Evolutionary conservation across 169 alveolate species (phyloP).

Genomic region (Plasmodium vivax): DNA sequence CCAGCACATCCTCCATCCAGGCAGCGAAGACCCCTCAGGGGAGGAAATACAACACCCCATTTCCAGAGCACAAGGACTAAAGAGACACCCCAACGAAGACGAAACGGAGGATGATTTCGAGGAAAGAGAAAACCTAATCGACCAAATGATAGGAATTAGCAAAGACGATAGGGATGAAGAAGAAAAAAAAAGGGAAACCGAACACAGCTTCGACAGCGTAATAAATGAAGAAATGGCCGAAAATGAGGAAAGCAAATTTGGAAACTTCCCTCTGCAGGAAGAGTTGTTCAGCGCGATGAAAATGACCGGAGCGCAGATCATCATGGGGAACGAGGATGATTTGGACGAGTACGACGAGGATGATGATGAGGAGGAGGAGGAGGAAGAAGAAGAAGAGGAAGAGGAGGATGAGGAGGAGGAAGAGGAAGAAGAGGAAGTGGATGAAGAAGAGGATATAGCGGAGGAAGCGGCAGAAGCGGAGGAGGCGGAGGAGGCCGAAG

Average conservation of each 20-base stretch:
- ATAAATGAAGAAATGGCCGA: constrained; percentile 6
- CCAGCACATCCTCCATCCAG: not conserved
- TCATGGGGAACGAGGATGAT: constrained; percentile 5
- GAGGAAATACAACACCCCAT: not conserved
- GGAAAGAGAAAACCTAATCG: not conserved
- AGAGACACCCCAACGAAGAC: not conserved
- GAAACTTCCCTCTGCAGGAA: not conserved
- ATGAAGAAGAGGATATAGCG: not conserved
- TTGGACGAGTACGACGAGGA: constrained; percentile 21
- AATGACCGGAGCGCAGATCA: not conserved
- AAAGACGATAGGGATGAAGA: not conserved
- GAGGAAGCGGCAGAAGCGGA: too few relatives aligned
- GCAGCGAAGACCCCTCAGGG: not conserved
- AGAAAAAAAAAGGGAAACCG: not conserved
- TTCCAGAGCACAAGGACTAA: not conserved
- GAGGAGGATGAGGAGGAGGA: constrained; percentile 11
- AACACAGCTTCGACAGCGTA: not conserved
- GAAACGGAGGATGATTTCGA: not conserved
- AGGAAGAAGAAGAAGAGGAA: constrained; percentile 17
- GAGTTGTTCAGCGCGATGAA: not conserved
- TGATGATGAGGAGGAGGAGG: constrained; percentile 9
- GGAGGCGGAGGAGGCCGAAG: too few relatives aligned
- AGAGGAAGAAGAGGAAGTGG: not conserved
- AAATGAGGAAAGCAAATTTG: constrained; percentile 19
- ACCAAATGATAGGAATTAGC: not conserved